phyloP scores from a whole-genome alignment of 2,329 filamentous ascomycete genomes.

The Talaromyces sp. region DNA sequence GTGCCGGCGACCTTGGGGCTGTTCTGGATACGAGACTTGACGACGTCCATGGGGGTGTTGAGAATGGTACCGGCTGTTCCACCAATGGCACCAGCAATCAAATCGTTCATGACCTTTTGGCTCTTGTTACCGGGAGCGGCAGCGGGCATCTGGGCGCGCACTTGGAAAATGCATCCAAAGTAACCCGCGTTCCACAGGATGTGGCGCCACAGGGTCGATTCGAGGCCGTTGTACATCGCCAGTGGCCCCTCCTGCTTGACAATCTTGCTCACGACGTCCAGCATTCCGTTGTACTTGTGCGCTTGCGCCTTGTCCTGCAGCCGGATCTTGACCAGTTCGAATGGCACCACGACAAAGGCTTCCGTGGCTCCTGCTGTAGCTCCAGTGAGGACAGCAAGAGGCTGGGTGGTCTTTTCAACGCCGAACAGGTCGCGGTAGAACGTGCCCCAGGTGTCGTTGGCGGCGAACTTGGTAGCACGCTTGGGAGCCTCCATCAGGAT shows the following conservation, averaged over 20 bases:
- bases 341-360: constrained; percentile 93
- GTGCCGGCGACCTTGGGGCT: constrained; percentile 75
- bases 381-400: constrained; percentile 85
- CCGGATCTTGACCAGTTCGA: constrained; percentile 97
- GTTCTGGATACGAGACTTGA: constrained; percentile 98
- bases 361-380: constrained; percentile 94
- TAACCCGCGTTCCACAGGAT: constrained; percentile 92
- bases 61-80: constrained; percentile 86
- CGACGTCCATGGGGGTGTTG: constrained; percentile 95
- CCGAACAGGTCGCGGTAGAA: constrained; percentile 88
- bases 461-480: constrained; percentile 96
- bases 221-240: constrained; percentile 92
- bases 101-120: constrained; percentile 77
- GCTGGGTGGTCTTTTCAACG: constrained; percentile 81
- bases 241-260: constrained; percentile 77
- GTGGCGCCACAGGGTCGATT: constrained; percentile 95
- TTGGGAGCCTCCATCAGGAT: constrained; percentile 98
- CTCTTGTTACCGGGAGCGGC: constrained; percentile 67
- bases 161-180: constrained; percentile 98
- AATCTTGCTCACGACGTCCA: constrained; percentile 59
- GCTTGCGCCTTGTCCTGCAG: constrained; percentile 93
- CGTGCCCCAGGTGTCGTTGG: constrained; percentile 97
- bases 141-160: constrained; percentile 75
- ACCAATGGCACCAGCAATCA: constrained; percentile 80
- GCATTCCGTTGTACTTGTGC: constrained; percentile 59